Base-by-base conservation (phyloP, 2,329 filamentous ascomycete genomes). In the Cordyceps farinosa region DNA sequence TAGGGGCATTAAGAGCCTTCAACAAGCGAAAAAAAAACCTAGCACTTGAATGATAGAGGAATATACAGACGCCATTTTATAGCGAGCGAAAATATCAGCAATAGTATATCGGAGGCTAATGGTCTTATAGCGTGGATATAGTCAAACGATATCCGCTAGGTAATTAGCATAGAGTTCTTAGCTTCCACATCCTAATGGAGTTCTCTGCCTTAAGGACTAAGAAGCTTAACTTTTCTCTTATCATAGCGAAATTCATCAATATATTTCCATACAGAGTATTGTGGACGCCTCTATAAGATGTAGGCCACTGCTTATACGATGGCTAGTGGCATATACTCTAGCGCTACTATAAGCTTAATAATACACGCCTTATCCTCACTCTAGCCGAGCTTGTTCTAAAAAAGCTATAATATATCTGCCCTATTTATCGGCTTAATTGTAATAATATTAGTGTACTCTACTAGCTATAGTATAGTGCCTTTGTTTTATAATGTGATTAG, bases 61-160 rank as follows among this genome's bases (percentile, higher is more conserved):
- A n/a, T n/a, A n/a, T n/a, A n/a, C n/a, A n/a, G n/a, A n/a, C n/a
- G n/a, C n/a, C n/a, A n/a, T n/a, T n/a, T n/a, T n/a, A n/a, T n/a
- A n/a, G n/a, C n/a, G n/a, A n/a, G n/a, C n/a, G n/a, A n/a, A n/a
- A n/a, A n/a, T n/a, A n/a, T n/a, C n/a, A n/a, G n/a, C n/a, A n/a
- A n/a, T n/a, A n/a, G n/a, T n/a, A n/a, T n/a, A n/a, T n/a, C n/a
- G n/a, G n/a, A n/a, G n/a, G 57, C 57, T 2, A 65, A 66, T 34
- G 62, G 69, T 38, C 65, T 65, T 32, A 34, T 62, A 52, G 67
- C 11, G 2, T 53, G 66, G 27, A 75, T 70, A 17, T 69, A 47
- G 8, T 74, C 69, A 64, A 75, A 76, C 1, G 72, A 71, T 29
- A 75, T 70, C 51, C 71, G 69, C 73, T 69, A 75, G 1, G 73